phyloP scores from a whole-genome alignment of 1,284 basidiomycete genomes.

The Rhodofomes roseus region DNA sequence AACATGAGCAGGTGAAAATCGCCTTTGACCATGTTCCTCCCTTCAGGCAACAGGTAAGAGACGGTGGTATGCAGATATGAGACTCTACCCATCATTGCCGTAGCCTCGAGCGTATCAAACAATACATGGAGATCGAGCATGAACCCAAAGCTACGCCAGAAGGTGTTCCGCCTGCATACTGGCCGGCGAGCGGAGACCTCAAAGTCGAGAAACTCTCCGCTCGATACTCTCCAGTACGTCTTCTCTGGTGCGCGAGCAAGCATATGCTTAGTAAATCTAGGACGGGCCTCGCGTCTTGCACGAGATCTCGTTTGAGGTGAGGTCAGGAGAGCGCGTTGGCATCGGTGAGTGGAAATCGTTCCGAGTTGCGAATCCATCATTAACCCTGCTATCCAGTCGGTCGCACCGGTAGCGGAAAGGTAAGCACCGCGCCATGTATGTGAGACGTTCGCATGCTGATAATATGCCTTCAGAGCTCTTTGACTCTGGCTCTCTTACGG shows the following conservation, averaged over 20 bases:
- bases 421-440: conserved; percentile 12
- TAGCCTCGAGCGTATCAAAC: conserved; percentile 2
- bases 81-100: not conserved
- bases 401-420: conserved; percentile 76
- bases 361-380: not conserved
- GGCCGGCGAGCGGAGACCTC: conserved; percentile 73
- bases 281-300: conserved; percentile 45
- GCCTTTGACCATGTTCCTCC: not conserved
- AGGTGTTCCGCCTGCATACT: conserved; percentile 68
- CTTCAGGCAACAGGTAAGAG: not conserved
- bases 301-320: conserved; percentile 43
- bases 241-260: not conserved
- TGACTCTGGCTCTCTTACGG: conserved; percentile 40
- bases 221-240: conserved; percentile 44
- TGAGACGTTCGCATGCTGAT: conserved; percentile 32
- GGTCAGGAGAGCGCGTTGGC: conserved; percentile 49
- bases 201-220: conserved; percentile 60
- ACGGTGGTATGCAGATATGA: not conserved
- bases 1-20: not conserved
- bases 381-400: conserved; percentile 37
- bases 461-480: conserved; percentile 31
- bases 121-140: conserved; percentile 3
- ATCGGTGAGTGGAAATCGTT: conserved; percentile 31
- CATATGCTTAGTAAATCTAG: conserved; percentile 10
- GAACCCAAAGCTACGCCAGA: conserved; percentile 24